Conservation (phyloP, 495 filamentous ascomycete species). For the Jackrogersella minutella region DNA sequence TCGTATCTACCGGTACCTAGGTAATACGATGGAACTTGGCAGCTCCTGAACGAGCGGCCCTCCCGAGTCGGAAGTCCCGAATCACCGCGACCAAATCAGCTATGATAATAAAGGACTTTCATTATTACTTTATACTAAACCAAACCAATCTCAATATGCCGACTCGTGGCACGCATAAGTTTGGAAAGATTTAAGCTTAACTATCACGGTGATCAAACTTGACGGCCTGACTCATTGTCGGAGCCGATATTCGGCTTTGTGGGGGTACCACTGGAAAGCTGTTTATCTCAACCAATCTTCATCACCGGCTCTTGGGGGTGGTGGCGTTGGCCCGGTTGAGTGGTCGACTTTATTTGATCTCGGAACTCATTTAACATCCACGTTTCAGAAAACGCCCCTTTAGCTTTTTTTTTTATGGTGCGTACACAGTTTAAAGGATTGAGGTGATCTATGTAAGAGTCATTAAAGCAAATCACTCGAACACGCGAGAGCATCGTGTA, state of each 20-base stretch:
- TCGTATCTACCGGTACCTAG: neutral
- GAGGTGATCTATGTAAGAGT: neutral
- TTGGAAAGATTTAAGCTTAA: constrained; percentile 14
- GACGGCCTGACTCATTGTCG: neutral
- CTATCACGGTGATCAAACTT: constrained; percentile 19
- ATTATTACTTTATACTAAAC: neutral
- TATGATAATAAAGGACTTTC: neutral
- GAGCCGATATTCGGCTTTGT: neutral
- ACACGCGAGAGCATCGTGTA: neutral
- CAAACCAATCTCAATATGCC: neutral
- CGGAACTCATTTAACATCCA: constrained; percentile 1
- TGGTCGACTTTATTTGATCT: neutral
- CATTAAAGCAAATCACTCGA: neutral
- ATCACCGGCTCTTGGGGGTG: neutral
- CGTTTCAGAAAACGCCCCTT: constrained; percentile 1
- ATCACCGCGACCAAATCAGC: neutral
- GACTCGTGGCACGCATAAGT: neutral
- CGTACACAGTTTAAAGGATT: neutral
- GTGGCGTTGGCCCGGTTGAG: neutral
- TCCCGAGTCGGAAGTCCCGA: neutral
- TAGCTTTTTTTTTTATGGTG: neutral
- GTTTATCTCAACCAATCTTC: neutral
- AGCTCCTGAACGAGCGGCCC: neutral
- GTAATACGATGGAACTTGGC: neutral
- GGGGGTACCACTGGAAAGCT: neutral